Percentiles rank a stretch among this genome's conserved stretches.
Evolutionary conservation across 2,329 filamentous ascomycete species (phyloP).

Genomic region (Curvularia sp.): DNA sequence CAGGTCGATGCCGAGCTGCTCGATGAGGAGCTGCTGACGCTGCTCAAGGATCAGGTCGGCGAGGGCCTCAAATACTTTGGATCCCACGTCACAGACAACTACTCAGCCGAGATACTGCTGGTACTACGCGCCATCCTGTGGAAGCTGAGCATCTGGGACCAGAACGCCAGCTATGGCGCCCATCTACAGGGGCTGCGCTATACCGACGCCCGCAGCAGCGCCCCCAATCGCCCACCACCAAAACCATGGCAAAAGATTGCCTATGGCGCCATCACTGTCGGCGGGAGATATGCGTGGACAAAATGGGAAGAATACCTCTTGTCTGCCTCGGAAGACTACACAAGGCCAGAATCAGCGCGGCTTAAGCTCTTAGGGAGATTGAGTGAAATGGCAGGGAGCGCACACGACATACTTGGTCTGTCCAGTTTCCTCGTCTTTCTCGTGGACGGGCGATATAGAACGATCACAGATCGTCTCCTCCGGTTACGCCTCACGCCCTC

Average conservation of each 20-base stretch:
- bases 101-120: slow-evolving; percentile 83
- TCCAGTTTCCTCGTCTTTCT: slow-evolving; percentile 89
- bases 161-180: slow-evolving; percentile 93
- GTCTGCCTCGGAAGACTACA: slow-evolving; percentile 76
- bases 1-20: slow-evolving; percentile 96
- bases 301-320: slow-evolving; percentile 91
- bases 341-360: slow-evolving; percentile 58
- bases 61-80: slow-evolving; percentile 89
- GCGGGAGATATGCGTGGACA: slow-evolving; percentile 87
- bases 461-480: slow-evolving; percentile 83
- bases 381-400: slow-evolving; percentile 72
- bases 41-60: slow-evolving; percentile 84
- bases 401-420: slow-evolving; percentile 83
- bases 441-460: slow-evolving; percentile 88
- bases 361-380: slow-evolving; percentile 68
- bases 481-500: slow-evolving; percentile 84
- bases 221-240: slow-evolving; percentile 66
- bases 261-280: slow-evolving; percentile 85
- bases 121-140: slow-evolving; percentile 80
- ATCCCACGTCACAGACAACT: slow-evolving; percentile 79
- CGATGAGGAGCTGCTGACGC: slow-evolving; percentile 87
- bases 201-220: slow-evolving; percentile 75
- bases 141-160: slow-evolving; percentile 96
- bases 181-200: slow-evolving; percentile 90
- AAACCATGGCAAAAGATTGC: slow-evolving; percentile 82